Base-by-base conservation (phyloP, 2,329 filamentous ascomycete species). In the Cladosporium sp. region DNA sequence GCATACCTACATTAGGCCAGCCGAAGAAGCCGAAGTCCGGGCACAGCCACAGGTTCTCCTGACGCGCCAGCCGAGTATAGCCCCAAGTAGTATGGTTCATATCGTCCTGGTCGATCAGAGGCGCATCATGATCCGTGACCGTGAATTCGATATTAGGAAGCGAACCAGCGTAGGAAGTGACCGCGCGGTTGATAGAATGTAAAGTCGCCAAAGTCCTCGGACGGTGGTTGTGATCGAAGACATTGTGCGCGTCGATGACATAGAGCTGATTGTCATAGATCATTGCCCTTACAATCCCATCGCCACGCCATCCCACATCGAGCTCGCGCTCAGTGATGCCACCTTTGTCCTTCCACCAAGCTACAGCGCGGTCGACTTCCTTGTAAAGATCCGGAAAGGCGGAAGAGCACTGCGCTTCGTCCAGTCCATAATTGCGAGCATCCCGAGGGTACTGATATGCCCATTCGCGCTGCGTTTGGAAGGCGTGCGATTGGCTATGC, bases 11-110 rank as follows among this genome's bases (percentile, higher is more conserved):
- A 58, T 80, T 77, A 2, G 78, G 78, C 78, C 77, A 81, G 8
- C 75, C 72, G 77, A 78, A 82, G 68, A 78, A 80, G 34, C 77
- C 79, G 61, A 81, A 82, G 62, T 82, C 79, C 0, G 79, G 79
- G 67, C 81, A 80, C 19, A 81, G 67, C 79, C 79, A 81, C 36
- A 68, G 60, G 35, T 66, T 64, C 36, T 67, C 63, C 60, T 64
- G 53, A 62, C 60, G 48, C 62, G 64, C 52, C 60, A 65, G 61
- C 62, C 60, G 73, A 3, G 76, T 73, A 61, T 77, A 80, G 5
- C 73, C 72, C 78, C 78, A 79, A 49, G 25, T 76, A 15, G 58
- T 64, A 53, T 59, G 61, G 66, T 13, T 52, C 20, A 61, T 36
- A 20, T 59, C 61, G 66, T 13, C 32, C 19, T 62, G 47, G 19